Base-by-base conservation (phyloP, 2,329 filamentous ascomycete species). In the Aspergillus ochraceus region DNA sequence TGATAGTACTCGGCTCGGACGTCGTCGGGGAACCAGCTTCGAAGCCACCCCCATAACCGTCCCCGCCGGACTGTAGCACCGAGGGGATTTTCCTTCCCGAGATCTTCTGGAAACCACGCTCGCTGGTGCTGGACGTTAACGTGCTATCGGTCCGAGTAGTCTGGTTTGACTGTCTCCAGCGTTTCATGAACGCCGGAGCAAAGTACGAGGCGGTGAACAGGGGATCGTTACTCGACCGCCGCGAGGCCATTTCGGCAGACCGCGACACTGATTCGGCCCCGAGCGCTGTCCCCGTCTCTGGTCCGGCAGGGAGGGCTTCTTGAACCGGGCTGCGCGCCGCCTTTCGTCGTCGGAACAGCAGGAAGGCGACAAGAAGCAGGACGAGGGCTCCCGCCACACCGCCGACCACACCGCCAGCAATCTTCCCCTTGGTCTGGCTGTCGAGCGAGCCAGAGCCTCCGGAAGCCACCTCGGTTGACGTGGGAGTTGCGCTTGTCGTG, bases 351-450 rank as follows among this genome's bases (percentile, higher is more conserved):
- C 59, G 57, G 29, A 65, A 54, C 56, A 86, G 71, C 24, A 69
- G 54, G 22, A 72, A 68, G 9, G 73, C 58, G 4, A 74, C 58
- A 39, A 70, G 57, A 5, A 73, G 47, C 32, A 86, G 71, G 55
- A 88, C 70, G 32, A 83, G 73, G 12, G 84, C 81, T 36, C 85
- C 86, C 36, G 85, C 84, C 53, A 87, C 79, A 50, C 85, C 85
- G 17, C 86, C 86, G 26, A 88, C 79, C n/a, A 88, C 83, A 51
- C 85, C 85, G 8, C 86, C 86, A 20, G 87, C 84, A 3, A 88
- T 81, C 60, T 80, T 80, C 17, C 81, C 80, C 24, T 83, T 84
- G 49, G 77, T 72, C 32, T 70, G 68, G 49, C 71, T 68, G 30
- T 62, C 68, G 20, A 66, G 49, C 9, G 62, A 59, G 20, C 60